Base-by-base conservation (phyloP, 192 early-diverging fungal species). In the Obelidium mucronatum region DNA sequence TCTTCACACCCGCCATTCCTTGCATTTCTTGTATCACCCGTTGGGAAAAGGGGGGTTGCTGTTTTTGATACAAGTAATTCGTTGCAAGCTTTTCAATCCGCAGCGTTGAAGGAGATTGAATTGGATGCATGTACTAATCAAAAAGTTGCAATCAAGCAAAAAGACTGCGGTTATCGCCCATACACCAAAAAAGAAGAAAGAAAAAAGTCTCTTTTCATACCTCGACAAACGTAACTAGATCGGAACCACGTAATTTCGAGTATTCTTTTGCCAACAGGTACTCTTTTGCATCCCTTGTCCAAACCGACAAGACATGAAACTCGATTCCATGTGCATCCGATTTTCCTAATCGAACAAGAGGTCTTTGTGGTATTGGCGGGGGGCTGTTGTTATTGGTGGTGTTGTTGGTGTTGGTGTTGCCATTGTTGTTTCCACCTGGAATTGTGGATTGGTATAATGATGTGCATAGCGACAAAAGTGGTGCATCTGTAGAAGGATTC, bases 181-280 rank as follows among this genome's bases (percentile, higher is more conserved):
- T 39, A 2, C 34, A 13, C 63, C 30, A 8, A 2, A 39, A 37
- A 65, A n/a, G n/a, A n/a, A n/a, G n/a, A n/a, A n/a, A n/a, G n/a
- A n/a, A n/a, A n/a, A n/a, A n/a, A n/a, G n/a, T n/a, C n/a, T n/a
- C n/a, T n/a, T 40, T 28, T 1, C 48, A 22, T 51, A 73, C 70
- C 70, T 74, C 72, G 13, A 62, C 72, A 74, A 74, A 74, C 15
- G 72, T 59, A 31, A 74, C 72, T 13, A 74, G 37, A 44, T 74
- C 58, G 24, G 35, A 6, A 33, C 22, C 22, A 28, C 19, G 31
- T 44, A 74, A 59, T 8, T 39, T 6, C 5, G 59, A 6, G 35
- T 58, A 74, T 30, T 74, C 72, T 15, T 40, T 28, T 19, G n/a
- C 35, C 22, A 74, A 15, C 2, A 74, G 34, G 26, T 62, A 31